Base-by-base conservation (phyloP, 495 filamentous ascomycete genomes). In the Penicillium cataractarum region DNA sequence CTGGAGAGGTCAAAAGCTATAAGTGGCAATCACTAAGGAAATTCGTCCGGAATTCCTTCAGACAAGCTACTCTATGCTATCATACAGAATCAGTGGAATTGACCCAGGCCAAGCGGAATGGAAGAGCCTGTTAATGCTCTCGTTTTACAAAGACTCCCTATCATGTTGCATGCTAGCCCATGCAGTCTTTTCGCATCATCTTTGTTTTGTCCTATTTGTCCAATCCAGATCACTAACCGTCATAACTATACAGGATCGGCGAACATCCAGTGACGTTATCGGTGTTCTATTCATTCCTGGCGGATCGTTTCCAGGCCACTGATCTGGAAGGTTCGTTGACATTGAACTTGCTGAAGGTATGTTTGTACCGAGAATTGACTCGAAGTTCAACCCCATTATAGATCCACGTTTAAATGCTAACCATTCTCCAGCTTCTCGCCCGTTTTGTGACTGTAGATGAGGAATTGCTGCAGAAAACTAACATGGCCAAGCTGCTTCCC, bases 241-340 rank as follows among this genome's bases (percentile, higher is more conserved):
- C 69, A 35, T 33, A 29, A 78, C 6, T 31, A 39, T 50, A 69
- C 79, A 79, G 84, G 74, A 57, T 85, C 82, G 77, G 86, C 62
- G 76, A 89, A 79, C 80, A 87, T 79, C 67, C 79, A 22, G 75
- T 83, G 55, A 78, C 86, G 4, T 68, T 87, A 19, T 75, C 84
- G 57, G 74, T 83, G 27, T 79, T 86, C 62, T 85, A 87, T 60
- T 85, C 85, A 35, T 88, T 89, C 62, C 72, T 96, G 35, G 79
- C 85, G 26, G 84, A 90, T 63, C 85, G 90, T 6, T 84, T 88
- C 59, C 86, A 87, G 64, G 80, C 84, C 6, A 80, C 84, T 26
- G 90, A 93, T 64, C 84, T 83, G 62, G 83, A 86, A 62, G 87
- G 89, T 0, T 73, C 79, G 31, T 72, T 95, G 21, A 79, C 87